Base-by-base conservation (phyloP, 345 rosid species). In the Aegle marmelos region DNA sequence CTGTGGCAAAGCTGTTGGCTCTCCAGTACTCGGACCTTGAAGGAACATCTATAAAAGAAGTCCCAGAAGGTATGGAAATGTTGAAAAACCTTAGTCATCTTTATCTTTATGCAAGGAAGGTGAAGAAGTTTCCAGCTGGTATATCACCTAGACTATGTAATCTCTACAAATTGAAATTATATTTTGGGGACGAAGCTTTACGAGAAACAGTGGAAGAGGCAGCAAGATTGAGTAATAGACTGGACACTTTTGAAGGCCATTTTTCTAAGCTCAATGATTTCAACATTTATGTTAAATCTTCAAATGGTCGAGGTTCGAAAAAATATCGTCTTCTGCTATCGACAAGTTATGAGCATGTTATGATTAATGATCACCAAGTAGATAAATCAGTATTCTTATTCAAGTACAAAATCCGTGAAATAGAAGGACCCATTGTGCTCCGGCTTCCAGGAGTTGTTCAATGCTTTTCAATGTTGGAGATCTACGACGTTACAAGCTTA, bases 381-480 rank as follows among this genome's bases (percentile, higher is more conserved):
- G 3, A 2, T 41, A 41, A 41, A 41, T 10, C 4, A 41, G 48
- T 41, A 41, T 0, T 0, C 4, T 2, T 41, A 2, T 0, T 0
- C 48, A 0, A 0, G 9, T 10, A 14, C 48, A 10, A 41, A 2
- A 17, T 50, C 1, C 3, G 62, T 67, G 62, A 71, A 53, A 30
- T 9, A 30, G 74, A 10, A 54, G 45, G 9, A 4, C 2, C 4
- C 30, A 22, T 31, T 54, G 1, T 10, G 48, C 39, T 36, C 9
- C 39, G 9, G 24, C 41, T 54, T 16, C 25, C 27, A 1, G 2
- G 19, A 22, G 74, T 31, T 9, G 62, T 71, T 30, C 74, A 71
- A 8, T 0, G 4, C 7, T 27, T 71, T 30, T 0, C 0, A 0
- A 45, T 70, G n/a, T 0, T 2, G 0, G 13, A 0, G 2, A 0